Conservation (phyloP, 2,329 filamentous ascomycete species). For the Scortechinia acanthostroma region DNA sequence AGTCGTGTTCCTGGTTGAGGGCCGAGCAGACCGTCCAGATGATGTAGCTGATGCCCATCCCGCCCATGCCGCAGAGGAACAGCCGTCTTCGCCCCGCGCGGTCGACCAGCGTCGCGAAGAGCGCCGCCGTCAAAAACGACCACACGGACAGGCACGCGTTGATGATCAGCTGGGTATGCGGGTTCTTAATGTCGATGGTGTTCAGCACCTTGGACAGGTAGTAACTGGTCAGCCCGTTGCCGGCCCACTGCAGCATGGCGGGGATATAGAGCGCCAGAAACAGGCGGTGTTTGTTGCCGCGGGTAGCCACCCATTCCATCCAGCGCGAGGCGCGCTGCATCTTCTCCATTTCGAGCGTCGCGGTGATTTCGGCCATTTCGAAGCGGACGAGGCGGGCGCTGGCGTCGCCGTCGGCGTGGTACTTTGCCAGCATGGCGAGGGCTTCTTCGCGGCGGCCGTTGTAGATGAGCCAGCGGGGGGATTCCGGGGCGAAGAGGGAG, state of each 20-base stretch:
- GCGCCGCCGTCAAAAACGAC: slow-evolving; percentile 24
- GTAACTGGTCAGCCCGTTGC: slow-evolving; percentile 10
- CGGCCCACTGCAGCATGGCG: slow-evolving; percentile 7
- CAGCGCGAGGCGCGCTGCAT: slow-evolving; percentile 19
- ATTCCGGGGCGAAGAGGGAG: slow-evolving; percentile 39
- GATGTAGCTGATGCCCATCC: slow-evolving; percentile 25
- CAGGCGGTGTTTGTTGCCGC: slow-evolving; percentile 6
- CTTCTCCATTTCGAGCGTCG: slow-evolving; percentile 32
- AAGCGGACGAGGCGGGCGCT: slow-evolving; percentile 33
- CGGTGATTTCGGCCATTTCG: slow-evolving; percentile 36
- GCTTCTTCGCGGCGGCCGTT: slow-evolving; percentile 42
- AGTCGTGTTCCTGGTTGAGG: slow-evolving; percentile 13
- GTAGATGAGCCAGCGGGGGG: slow-evolving; percentile 38
- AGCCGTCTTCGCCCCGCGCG: slow-evolving; percentile 30
- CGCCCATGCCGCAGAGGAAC: slow-evolving; percentile 23
- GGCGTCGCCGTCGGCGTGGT: slow-evolving; percentile 37
- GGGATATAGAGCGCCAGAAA: slow-evolving; percentile 6
- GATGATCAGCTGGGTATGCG: slow-evolving; percentile 26
- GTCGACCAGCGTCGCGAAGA: slow-evolving; percentile 28
- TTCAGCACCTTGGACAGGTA: slow-evolving; percentile 25
- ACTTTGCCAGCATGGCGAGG: slow-evolving; percentile 38
- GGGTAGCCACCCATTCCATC: slow-evolving; percentile 15
- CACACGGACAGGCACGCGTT: slow-evolving; percentile 21
- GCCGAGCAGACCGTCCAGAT: slow-evolving; percentile 29
- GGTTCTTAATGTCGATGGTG: slow-evolving; percentile 22